Conservation (phyloP, 2,329 filamentous ascomycete species). For the Helicocarpus griseus region DNA sequence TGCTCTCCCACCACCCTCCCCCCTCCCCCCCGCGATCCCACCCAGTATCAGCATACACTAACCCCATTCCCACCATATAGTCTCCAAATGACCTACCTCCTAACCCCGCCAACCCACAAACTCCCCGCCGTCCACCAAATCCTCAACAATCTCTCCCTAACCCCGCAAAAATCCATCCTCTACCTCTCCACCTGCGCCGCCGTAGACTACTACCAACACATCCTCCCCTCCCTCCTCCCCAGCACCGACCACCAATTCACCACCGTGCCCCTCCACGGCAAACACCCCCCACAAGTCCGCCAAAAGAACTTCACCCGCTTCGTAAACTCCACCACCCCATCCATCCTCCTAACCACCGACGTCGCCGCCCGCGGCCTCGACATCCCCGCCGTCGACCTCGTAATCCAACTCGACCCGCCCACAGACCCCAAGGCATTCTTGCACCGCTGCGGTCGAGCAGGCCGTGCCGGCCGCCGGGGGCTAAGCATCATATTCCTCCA, state of each 20-base stretch:
- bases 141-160: constrained; percentile 58
- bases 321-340: constrained; percentile 61
- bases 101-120: constrained; percentile 68
- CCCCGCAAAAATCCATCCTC: constrained; percentile 75
- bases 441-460: constrained; percentile 55
- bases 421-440: constrained; percentile 80
- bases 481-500: constrained; percentile 78
- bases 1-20: too few relatives aligned
- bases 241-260: constrained; percentile 53
- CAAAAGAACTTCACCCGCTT: constrained; percentile 82
- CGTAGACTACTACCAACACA: constrained; percentile 84
- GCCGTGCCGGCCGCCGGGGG: constrained; percentile 58
- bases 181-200: constrained; percentile 91
- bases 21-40: background rate
- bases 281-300: constrained; percentile 78
- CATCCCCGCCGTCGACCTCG: constrained; percentile 83
- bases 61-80: constrained; percentile 26
- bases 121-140: constrained; percentile 64
- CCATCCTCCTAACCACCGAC: constrained; percentile 83
- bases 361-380: constrained; percentile 84
- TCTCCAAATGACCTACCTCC: constrained; percentile 80
- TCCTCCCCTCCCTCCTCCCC: constrained; percentile 65
- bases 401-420: constrained; percentile 76
- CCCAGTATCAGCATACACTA: background rate
- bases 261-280: constrained; percentile 79